Conservation (phyloP, 1,284 basidiomycete genomes). For the Cystobasidiaceae sp. region DNA sequence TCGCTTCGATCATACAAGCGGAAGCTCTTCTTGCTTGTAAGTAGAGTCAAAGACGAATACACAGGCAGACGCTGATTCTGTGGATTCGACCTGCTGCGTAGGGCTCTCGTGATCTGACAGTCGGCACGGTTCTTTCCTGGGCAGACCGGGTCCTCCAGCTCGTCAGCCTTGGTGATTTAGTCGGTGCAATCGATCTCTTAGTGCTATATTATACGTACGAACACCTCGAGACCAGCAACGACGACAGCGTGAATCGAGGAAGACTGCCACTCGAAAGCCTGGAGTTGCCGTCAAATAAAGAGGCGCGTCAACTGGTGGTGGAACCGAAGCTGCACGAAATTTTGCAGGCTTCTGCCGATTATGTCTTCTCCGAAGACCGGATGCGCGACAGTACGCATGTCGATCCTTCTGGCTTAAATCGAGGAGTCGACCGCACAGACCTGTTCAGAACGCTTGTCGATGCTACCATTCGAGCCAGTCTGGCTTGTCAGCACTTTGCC, state of each 20-base stretch:
- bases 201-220: conserved; percentile 63
- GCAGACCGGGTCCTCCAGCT: conserved; percentile 81
- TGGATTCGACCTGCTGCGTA: no score
- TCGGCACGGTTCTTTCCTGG: conserved; percentile 88
- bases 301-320: conserved; percentile 60
- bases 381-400: conserved; percentile 82
- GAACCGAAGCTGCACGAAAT: conserved; percentile 73
- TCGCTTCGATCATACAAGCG: conserved; percentile 61
- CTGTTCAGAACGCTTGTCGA: conserved; percentile 84
- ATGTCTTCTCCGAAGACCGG: conserved; percentile 90
- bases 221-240: neutral
- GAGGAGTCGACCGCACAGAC: conserved; percentile 84
- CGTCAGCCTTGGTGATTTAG: conserved; percentile 80
- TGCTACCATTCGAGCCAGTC: conserved; percentile 73
- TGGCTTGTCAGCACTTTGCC: conserved; percentile 70
- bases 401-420: conserved; percentile 60
- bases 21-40: conserved; percentile 81
- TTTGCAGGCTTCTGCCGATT: conserved; percentile 78
- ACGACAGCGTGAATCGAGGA: no score
- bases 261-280: conserved; percentile 66
- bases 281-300: conserved; percentile 66
- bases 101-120: conserved; percentile 58
- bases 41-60: no score
- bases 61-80: no score
- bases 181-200: conserved; percentile 81